Conservation (phyloP, 176 grass and related monocot species). For the Microstegium vimineum region DNA sequence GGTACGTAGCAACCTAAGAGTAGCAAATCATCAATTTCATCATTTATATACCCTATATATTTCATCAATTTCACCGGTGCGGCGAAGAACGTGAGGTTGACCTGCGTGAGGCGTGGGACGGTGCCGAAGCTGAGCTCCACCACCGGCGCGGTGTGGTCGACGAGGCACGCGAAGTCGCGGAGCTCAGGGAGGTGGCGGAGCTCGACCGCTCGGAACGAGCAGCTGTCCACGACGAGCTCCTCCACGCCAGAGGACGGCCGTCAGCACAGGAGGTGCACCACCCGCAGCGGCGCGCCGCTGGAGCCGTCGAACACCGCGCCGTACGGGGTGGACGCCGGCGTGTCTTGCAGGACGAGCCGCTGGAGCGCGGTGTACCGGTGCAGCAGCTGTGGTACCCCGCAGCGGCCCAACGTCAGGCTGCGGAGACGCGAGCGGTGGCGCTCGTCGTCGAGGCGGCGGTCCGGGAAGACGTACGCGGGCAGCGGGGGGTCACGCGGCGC, state of each 20-base stretch:
- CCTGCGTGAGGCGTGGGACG: background rate
- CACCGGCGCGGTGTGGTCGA: too few relatives aligned
- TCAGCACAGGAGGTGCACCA: constrained; percentile 6
- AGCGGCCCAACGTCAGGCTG: constrained; percentile 18
- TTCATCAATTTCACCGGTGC: too few relatives aligned
- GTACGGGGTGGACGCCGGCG: constrained; percentile 3
- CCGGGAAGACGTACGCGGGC: background rate
- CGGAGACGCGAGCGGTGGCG: background rate
- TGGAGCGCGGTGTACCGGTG: constrained; percentile 4
- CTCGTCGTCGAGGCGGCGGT: background rate
- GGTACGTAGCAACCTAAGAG: too few relatives aligned
- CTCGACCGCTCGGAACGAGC: background rate
- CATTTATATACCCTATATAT: too few relatives aligned
- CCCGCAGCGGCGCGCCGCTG: background rate
- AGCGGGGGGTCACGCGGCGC: background rate
- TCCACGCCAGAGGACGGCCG: background rate
- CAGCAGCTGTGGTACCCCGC: background rate
- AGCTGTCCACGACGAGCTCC: constrained; percentile 24
- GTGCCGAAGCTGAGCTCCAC: background rate
- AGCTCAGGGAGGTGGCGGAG: background rate
- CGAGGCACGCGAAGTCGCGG: background rate
- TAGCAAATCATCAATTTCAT: too few relatives aligned
- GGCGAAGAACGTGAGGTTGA: background rate
- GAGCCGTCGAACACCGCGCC: too few relatives aligned
- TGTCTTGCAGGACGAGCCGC: constrained; percentile 5